These are phyloP conservation scores for Zoysia pacifica DNA, from an alignment of 176 grass and related monocot genomes.

Conservation along the genomic window DNA sequence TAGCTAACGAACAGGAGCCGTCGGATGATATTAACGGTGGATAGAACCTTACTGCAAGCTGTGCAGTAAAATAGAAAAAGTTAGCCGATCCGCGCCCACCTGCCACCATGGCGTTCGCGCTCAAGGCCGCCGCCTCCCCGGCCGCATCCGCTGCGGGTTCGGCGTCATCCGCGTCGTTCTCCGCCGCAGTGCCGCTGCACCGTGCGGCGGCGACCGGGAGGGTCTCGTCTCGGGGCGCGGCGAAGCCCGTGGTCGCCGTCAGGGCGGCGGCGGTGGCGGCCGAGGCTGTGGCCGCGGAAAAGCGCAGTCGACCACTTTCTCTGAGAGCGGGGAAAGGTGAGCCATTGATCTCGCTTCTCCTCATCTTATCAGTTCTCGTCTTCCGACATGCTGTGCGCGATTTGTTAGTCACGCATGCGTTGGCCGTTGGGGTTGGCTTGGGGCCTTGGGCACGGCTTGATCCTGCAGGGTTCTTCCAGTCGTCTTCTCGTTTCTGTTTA, in stretches of 20 bases:
- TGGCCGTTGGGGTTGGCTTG: too few species aligned
- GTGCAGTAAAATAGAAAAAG: too few species aligned
- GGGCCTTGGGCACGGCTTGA: neutral
- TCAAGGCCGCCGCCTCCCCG: constrained; percentile 39
- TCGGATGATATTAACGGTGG: neutral
- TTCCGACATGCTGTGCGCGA: neutral
- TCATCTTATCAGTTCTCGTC: too few species aligned
- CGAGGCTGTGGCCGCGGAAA: constrained; percentile 18
- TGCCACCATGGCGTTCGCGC: constrained; percentile 49
- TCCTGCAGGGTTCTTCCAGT: too few species aligned
- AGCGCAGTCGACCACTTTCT: constrained; percentile 63
- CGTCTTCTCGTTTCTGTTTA: neutral
- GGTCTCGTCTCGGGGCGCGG: constrained; percentile 25
- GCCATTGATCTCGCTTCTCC: neutral
- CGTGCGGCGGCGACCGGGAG: neutral
- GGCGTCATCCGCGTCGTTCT: neutral
- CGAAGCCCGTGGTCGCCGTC: too few species aligned
- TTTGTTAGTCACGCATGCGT: neutral
- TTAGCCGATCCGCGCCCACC: neutral
- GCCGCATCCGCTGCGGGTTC: constrained; percentile 6
- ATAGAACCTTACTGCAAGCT: constrained; percentile 1
- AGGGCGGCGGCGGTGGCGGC: constrained; percentile 13
- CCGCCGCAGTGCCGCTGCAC: constrained; percentile 15
- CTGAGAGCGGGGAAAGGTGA: constrained; percentile 70
- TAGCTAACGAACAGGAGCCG: too few species aligned